A percentile compares a stretch with the other conserved stretches of the same genome.
Conservation (phyloP, 1,284 basidiomycete species). For the Ustilago vetiveriae region DNA sequence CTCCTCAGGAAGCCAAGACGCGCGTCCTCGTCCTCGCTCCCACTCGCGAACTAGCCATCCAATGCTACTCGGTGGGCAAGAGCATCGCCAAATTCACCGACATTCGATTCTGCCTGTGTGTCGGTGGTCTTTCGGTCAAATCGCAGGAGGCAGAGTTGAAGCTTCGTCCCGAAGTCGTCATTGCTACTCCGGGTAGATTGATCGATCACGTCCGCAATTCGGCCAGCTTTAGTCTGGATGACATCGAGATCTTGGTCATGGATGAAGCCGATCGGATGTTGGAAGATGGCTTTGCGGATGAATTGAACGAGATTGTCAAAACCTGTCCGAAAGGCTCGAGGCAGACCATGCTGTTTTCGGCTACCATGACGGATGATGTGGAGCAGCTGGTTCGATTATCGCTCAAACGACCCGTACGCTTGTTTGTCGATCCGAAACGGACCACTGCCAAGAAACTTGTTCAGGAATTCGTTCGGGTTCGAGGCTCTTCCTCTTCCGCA, state of each 20-base stretch:
- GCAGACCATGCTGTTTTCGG: constrained; percentile 84
- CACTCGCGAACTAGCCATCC: constrained; percentile 95
- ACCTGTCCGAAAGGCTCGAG: constrained; percentile 75
- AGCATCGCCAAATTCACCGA: constrained; percentile 91
- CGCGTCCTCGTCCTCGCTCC: constrained; percentile 93
- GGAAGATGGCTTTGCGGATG: constrained; percentile 94
- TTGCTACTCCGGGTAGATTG: constrained; percentile 95
- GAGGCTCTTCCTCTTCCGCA: constrained; percentile 26
- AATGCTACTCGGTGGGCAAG: constrained; percentile 91
- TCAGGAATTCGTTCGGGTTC: constrained; percentile 79
- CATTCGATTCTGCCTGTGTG: constrained; percentile 93
- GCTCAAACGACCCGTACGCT: constrained; percentile 77
- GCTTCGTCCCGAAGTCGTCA: constrained; percentile 95
- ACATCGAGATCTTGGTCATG: constrained; percentile 98
- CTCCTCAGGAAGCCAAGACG: constrained; percentile 91
- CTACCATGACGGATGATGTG: constrained; percentile 97
- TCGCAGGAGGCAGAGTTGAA: constrained; percentile 96
- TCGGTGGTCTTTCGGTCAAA: constrained; percentile 90
- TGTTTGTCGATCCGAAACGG: constrained; percentile 94
- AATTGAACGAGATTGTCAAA: constrained; percentile 93
- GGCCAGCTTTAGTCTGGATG: constrained; percentile 89
- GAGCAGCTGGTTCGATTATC: constrained; percentile 94
- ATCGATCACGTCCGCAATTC: constrained; percentile 98
- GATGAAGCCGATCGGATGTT: constrained; percentile 99
- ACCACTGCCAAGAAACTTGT: constrained; percentile 86